Evolutionary conservation across 1,284 basidiomycete genomes (phyloP).

Genomic region (Anthracocystis walkeri): DNA sequence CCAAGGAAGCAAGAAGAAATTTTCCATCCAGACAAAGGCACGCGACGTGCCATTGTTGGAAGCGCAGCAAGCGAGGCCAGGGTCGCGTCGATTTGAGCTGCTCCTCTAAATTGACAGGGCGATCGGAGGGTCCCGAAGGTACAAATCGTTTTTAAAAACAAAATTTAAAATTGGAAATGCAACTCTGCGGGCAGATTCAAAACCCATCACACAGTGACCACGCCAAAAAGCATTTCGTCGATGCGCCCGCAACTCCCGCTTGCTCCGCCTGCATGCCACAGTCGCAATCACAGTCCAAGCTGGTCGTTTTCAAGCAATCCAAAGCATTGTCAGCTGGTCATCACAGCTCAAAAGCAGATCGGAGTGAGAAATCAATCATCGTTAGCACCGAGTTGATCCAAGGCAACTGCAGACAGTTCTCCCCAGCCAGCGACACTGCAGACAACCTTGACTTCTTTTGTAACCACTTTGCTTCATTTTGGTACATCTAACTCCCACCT

Average conservation of each 20-base stretch:
- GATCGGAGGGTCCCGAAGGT: constrained; percentile 21
- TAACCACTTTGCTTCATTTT: too few relatives aligned
- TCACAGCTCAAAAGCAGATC: neutral
- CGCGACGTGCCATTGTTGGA: constrained; percentile 8
- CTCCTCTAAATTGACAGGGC: constrained; percentile 31
- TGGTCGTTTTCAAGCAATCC: neutral
- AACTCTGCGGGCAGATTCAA: too few relatives aligned
- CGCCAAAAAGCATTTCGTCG: neutral
- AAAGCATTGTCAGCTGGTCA: neutral
- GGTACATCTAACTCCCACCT: too few relatives aligned
- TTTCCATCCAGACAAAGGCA: constrained; percentile 8
- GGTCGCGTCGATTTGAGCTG: constrained; percentile 16
- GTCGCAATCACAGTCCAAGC: neutral
- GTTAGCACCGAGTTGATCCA: constrained; percentile 7
- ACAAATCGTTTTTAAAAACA: neutral
- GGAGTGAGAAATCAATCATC: neutral
- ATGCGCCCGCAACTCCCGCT: constrained; percentile 1
- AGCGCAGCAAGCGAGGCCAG: neutral
- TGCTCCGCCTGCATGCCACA: constrained; percentile 8
- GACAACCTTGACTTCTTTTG: neutral
- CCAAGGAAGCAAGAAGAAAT: too few relatives aligned
- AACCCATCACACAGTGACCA: too few relatives aligned
- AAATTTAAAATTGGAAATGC: constrained; percentile 1
- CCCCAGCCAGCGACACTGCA: neutral
- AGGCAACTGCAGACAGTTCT: neutral